A percentile compares a stretch with the other conserved stretches of the same genome.
phyloP scores from a whole-genome alignment of 495 filamentous ascomycete species.

The Aeminium ludgeri region DNA sequence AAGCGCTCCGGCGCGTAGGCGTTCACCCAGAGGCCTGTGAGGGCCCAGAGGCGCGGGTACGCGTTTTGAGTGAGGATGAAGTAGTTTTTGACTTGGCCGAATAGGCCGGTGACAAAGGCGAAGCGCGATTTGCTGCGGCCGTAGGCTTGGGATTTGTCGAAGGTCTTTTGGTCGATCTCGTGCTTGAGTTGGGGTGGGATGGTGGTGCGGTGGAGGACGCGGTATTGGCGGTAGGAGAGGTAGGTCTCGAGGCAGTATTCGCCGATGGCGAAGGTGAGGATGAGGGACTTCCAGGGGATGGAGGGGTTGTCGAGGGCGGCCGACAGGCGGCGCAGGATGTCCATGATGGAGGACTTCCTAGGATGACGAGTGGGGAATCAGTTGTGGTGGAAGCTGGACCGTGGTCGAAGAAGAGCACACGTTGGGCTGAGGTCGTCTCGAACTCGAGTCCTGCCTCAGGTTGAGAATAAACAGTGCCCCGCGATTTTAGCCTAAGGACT shows the following conservation, averaged over 20 bases:
- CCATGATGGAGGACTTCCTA: conserved; percentile 37
- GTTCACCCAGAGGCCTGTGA: conserved; percentile 56
- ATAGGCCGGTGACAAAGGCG: conserved; percentile 59
- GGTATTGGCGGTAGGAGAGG: conserved; percentile 73
- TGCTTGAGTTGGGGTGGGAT: conserved; percentile 68
- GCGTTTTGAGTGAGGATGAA: conserved; percentile 79
- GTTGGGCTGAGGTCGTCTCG: too few species aligned
- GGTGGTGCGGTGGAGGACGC: conserved; percentile 58
- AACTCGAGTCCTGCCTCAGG: too few species aligned
- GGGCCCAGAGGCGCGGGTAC: conserved; percentile 73
- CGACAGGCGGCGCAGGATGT: conserved; percentile 42
- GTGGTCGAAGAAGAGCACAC: too few species aligned
- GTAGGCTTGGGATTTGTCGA: conserved; percentile 91
- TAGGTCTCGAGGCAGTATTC: conserved; percentile 79
- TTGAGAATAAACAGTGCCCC: too few species aligned
- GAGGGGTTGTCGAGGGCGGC: conserved; percentile 72
- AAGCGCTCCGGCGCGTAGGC: conserved; percentile 56
- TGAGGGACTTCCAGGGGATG: conserved; percentile 94
- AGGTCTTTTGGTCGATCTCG: conserved; percentile 77
- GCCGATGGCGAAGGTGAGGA: conserved; percentile 77
- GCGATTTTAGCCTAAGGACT: too few species aligned
- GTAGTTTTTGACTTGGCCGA: conserved; percentile 70
- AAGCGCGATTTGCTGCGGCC: conserved; percentile 90
- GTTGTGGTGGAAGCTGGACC: too few species aligned
- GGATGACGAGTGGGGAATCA: too few species aligned